Base-by-base conservation (phyloP, 768 basidiomycete genomes). In the Psilocybe tampanensis region DNA sequence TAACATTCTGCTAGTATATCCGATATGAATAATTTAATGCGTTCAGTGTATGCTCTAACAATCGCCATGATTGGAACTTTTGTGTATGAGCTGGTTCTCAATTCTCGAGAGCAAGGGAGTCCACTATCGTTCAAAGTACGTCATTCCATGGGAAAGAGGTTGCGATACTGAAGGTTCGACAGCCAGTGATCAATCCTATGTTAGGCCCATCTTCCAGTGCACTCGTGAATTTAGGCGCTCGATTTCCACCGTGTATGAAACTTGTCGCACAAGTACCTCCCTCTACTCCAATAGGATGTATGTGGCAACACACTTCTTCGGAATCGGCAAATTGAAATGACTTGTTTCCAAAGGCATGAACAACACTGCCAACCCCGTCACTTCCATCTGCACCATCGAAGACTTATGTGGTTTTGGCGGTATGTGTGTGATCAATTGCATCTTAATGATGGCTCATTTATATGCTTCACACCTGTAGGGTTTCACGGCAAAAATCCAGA, bases 191-290 rank as follows among this genome's bases (percentile, higher is more conserved):
- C 51, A 96, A 95, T 65, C 86, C 87, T 3, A 93, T 96, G 92
- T 78, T 98, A 17, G 96, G 96, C 2, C 96, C 96, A 2, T 89
- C 92, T 0, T 83, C 81, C 47, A 87, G 86, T 44, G 93, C 89
- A 2, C 76, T 98, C 13, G 92, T 98, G 56, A 84, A 89, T 64
- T 75, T 93, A 49, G 95, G 95, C 2, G 94, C 96, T 21, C 90
- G 96, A 23, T 97, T 95, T 68, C 91, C 92, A 13, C 90, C 95
- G 0, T 96, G 94, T 64, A 95, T 95, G 91, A 95, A 94, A 68
- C 62, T 70, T 5, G 85, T 94, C 7, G 62, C 72, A 26, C 79
- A 72, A 9, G 71, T 92, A 11, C 80, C 86, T 41, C 76, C 78
- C 15, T 80, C 81, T 2, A 82, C 81, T 0, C 67, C 69, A 17